These are phyloP conservation scores for Debaryomyces sp. DNA, from an alignment of 1,139 yeast species.

Conservation along the genomic window DNA sequence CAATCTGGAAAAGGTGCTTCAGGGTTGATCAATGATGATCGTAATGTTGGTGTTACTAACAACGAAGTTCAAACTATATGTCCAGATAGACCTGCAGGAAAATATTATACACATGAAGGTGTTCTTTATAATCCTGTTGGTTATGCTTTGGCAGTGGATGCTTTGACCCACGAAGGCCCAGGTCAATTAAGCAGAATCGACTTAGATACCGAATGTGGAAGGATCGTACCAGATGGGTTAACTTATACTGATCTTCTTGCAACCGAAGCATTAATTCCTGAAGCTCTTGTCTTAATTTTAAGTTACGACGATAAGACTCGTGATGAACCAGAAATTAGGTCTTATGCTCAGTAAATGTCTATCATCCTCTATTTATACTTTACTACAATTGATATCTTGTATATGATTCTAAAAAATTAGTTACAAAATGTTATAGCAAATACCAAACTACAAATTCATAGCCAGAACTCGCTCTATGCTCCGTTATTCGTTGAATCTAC, in stretches of 20 bases:
- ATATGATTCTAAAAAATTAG: no score
- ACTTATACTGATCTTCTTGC: not conserved
- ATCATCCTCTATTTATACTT: not conserved
- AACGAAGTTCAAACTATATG: slow-evolving; percentile 5
- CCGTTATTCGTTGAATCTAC: not conserved
- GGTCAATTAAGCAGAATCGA: slow-evolving; percentile 6
- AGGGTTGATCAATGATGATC: slow-evolving; percentile 1
- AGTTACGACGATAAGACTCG: not conserved
- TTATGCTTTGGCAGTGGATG: slow-evolving; percentile 6
- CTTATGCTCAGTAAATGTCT: not conserved
- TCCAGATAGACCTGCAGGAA: slow-evolving; percentile 6
- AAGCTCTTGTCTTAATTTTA: not conserved
- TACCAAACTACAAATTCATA: no score
- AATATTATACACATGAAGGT: slow-evolving; percentile 7
- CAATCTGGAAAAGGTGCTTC: slow-evolving; percentile 6
- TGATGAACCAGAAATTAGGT: not conserved
- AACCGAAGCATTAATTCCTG: not conserved
- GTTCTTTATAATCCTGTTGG: slow-evolving; percentile 5
- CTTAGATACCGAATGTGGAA: slow-evolving; percentile 2
- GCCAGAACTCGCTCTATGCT: no score
- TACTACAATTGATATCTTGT: no score
- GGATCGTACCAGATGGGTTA: not conserved
- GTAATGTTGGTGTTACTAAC: slow-evolving; percentile 2
- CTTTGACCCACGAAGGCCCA: slow-evolving; percentile 5
- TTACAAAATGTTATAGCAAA: no score